Conservation (phyloP, 257 asterid species). For the Primulina eburnea region DNA sequence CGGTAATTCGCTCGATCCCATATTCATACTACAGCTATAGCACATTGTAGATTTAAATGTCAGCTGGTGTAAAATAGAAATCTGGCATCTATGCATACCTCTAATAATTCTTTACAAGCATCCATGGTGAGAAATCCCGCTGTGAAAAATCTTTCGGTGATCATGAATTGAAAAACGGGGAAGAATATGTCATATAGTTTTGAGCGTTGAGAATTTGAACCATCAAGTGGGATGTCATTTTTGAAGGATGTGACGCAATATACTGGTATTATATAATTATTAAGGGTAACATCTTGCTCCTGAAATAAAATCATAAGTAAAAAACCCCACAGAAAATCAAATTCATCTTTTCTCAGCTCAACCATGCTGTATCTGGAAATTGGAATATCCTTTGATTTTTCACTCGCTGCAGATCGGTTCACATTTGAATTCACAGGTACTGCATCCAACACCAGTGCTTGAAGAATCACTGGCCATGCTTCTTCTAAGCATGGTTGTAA, state of each 20-base stretch:
- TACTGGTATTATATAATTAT: slow-evolving; percentile 44
- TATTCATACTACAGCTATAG: slow-evolving; percentile 2
- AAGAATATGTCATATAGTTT: slow-evolving; percentile 49
- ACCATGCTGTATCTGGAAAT: slow-evolving; percentile 84
- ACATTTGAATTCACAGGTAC: slow-evolving; percentile 52
- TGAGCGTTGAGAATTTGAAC: slow-evolving; percentile 44
- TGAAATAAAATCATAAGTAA: slow-evolving; percentile 74
- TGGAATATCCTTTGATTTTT: slow-evolving; percentile 42
- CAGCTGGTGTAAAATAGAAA: slow-evolving; percentile 13
- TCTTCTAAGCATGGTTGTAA: slow-evolving; percentile 85
- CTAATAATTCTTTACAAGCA: slow-evolving; percentile 70
- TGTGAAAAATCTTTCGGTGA: slow-evolving; percentile 62
- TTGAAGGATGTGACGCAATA: slow-evolving; percentile 43
- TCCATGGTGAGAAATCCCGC: slow-evolving; percentile 68
- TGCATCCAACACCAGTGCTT: slow-evolving; percentile 91
- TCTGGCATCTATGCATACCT: slow-evolving; percentile 43
- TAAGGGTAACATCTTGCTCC: slow-evolving; percentile 50
- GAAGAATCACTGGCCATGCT: slow-evolving; percentile 96
- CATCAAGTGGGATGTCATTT: slow-evolving; percentile 47
- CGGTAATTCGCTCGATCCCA: not conserved
- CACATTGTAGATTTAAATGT: not conserved
- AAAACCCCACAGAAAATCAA: slow-evolving; percentile 84
- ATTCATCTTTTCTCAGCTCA: slow-evolving; percentile 65
- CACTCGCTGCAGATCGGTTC: slow-evolving; percentile 46
- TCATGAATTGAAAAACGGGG: slow-evolving; percentile 64